Conservation (phyloP, 2,329 filamentous ascomycete species). For the Aspergillus transmontanensis region DNA sequence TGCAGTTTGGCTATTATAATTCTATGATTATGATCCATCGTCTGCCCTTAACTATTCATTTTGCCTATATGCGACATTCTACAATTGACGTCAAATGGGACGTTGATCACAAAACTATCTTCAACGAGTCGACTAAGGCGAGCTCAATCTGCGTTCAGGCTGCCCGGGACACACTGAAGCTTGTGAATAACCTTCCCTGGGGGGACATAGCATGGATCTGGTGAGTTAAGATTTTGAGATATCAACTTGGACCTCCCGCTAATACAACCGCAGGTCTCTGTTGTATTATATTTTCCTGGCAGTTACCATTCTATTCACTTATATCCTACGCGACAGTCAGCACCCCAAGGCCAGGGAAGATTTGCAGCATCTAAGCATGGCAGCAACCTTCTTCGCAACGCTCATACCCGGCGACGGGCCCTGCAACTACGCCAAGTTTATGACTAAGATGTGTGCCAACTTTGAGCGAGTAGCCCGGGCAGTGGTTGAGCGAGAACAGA, state of each 20-base stretch:
- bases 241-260: slow-evolving; percentile 6
- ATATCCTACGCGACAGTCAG: slow-evolving; percentile 87
- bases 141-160: slow-evolving; percentile 85
- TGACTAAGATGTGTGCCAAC: slow-evolving; percentile 85
- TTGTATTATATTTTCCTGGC: slow-evolving; percentile 93
- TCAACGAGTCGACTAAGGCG: slow-evolving; percentile 85
- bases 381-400: slow-evolving; percentile 85
- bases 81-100: slow-evolving; percentile 57
- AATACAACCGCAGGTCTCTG: slow-evolving; percentile 62
- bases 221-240: slow-evolving; percentile 53
- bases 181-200: slow-evolving; percentile 92
- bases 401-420: slow-evolving; percentile 76
- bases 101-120: slow-evolving; percentile 62
- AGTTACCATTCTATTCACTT: slow-evolving; percentile 87
- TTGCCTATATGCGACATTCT: slow-evolving; percentile 83
- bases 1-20: slow-evolving; percentile 96
- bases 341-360: slow-evolving; percentile 81
- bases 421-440: slow-evolving; percentile 82
- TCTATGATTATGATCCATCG: slow-evolving; percentile 93
- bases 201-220: slow-evolving; percentile 92
- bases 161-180: slow-evolving; percentile 82
- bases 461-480: slow-evolving; percentile 88
- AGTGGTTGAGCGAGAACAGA: slow-evolving; percentile 85
- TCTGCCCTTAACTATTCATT: slow-evolving; percentile 91
- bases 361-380: slow-evolving; percentile 80